A percentile compares a stretch with the other conserved stretches of the same genome.
Conservation (phyloP, 495 filamentous ascomycete genomes). For the Penicillium cinerascens region DNA sequence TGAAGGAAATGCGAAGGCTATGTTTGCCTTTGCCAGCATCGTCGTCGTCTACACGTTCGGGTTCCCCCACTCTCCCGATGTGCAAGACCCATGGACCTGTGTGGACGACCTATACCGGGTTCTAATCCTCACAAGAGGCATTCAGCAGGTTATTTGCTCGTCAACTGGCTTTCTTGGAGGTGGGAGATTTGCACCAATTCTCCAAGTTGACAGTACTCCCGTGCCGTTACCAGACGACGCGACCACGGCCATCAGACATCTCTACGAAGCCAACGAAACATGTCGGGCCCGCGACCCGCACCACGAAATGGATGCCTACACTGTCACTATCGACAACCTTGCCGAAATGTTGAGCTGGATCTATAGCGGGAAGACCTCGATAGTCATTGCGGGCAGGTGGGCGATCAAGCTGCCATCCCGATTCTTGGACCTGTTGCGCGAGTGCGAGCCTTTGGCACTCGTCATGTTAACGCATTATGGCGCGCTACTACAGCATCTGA, state of each 20-base stretch:
- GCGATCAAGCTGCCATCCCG: slow-evolving; percentile 46
- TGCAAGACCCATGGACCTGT: slow-evolving; percentile 33
- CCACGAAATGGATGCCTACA: slow-evolving; percentile 36
- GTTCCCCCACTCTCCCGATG: slow-evolving; percentile 38
- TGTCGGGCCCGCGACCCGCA: slow-evolving; percentile 23
- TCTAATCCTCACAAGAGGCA: slow-evolving; percentile 41
- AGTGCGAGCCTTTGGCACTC: slow-evolving; percentile 52
- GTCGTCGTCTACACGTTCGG: slow-evolving; percentile 51
- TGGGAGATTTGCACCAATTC: slow-evolving; percentile 30
- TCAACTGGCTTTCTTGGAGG: slow-evolving; percentile 25
- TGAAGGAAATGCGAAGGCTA: slow-evolving; percentile 43
- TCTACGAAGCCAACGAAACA: slow-evolving; percentile 29
- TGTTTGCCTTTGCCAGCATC: slow-evolving; percentile 50
- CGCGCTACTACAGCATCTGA: slow-evolving; percentile 38
- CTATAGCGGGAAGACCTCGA: slow-evolving; percentile 25
- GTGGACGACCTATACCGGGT: slow-evolving; percentile 43
- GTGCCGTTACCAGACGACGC: slow-evolving; percentile 20
- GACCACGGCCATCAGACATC: slow-evolving; percentile 13
- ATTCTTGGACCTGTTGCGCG: slow-evolving; percentile 50
- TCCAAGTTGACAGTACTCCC: slow-evolving; percentile 24
- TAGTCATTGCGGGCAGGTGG: slow-evolving; percentile 35
- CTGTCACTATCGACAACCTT: slow-evolving; percentile 31
- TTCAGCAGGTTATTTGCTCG: slow-evolving; percentile 39
- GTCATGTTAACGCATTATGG: slow-evolving; percentile 49
- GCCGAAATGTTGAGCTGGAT: slow-evolving; percentile 29